Base-by-base conservation (phyloP, 2,329 filamentous ascomycete species). In the Xylaria multiplex region DNA sequence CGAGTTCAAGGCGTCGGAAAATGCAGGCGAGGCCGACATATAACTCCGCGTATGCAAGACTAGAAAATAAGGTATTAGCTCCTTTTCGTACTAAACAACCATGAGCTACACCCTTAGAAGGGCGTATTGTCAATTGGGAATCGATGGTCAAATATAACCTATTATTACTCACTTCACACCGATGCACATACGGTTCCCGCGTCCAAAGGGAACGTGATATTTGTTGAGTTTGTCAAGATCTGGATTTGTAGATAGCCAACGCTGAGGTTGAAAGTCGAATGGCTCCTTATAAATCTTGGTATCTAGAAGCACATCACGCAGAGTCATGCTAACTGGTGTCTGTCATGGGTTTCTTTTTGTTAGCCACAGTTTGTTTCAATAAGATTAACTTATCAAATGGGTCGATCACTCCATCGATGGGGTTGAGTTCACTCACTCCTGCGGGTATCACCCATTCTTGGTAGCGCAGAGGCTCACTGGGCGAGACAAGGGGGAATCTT, bases 271-370 rank as follows among this genome's bases (percentile, higher is more conserved):
- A 19, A 67, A 64, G 16, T 67, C 56, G 2, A 8, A 16, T 0
- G 65, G 65, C 8, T 56, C 35, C 37, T 57, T 35, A 32, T 61
- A 67, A 19, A 64, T 50, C 4, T 49, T 14, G 2, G 43, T 19
- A n/a, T 67, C 60, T 14, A 64, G 24, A 6, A 64, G 57, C 7
- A 64, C 32, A 2, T 67, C 60, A 6, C 45, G 43, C 5, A 62
- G 8, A 7, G 59, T 62, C 64, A 66, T 66, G n/a, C 64, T 56
- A 37, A 62, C 42, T 3, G 59, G 53, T 2, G 64, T 66, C 64
- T 66, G 8, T 14, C 37, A 45, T 35, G 42, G 27, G 27, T 27
- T 27, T 5, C 27, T 5, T 27, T 27, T 27, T 27, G 27, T 27
- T 27, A 27, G 27, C 27, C 27, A 27, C 5, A 5, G 27, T 3